Evolutionary conservation across 2,329 filamentous ascomycete genomes (phyloP).

Genomic region (Alternaria brassicae): DNA sequence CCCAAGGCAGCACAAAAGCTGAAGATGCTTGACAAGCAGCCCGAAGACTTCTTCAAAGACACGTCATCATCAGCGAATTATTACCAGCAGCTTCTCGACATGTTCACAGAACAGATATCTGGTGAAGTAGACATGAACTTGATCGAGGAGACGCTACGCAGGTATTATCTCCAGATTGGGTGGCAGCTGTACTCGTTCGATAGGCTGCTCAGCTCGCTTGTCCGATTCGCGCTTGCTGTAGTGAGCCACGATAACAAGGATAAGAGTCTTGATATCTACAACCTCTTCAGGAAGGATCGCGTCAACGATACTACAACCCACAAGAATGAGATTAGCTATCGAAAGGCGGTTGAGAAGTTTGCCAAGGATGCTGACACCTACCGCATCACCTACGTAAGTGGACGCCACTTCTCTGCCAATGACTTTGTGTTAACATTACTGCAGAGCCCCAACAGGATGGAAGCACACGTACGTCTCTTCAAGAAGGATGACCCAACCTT

Average conservation of each 20-base stretch:
- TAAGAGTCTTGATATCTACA: constrained; percentile 88
- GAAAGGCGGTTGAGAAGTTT: constrained; percentile 90
- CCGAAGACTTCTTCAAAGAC: constrained; percentile 75
- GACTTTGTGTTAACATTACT: constrained; percentile 34
- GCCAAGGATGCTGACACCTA: constrained; percentile 94
- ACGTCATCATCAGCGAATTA: constrained; percentile 71
- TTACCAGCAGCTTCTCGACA: constrained; percentile 82
- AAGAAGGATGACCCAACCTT: constrained; percentile 83
- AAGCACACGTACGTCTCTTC: constrained; percentile 80
- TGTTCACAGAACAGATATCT: constrained; percentile 86
- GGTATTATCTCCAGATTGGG: constrained; percentile 88
- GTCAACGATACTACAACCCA: constrained; percentile 86
- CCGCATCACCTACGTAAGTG: constrained; percentile 85
- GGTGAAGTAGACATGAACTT: constrained; percentile 81
- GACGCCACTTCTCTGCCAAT: not conserved
- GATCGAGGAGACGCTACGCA: constrained; percentile 88
- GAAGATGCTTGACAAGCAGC: constrained; percentile 80
- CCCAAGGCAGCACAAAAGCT: constrained; percentile 84
- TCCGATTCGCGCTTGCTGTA: constrained; percentile 81
- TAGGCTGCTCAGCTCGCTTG: constrained; percentile 82
- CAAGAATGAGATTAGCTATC: constrained; percentile 85
- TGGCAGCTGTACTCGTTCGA: constrained; percentile 95
- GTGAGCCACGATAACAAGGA: constrained; percentile 88
- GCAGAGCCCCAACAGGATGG: constrained; percentile 67
- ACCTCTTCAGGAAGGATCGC: constrained; percentile 83